phyloP scores from a whole-genome alignment of 176 grass and related monocot species.

The Rhynchospora breviuscula region DNA sequence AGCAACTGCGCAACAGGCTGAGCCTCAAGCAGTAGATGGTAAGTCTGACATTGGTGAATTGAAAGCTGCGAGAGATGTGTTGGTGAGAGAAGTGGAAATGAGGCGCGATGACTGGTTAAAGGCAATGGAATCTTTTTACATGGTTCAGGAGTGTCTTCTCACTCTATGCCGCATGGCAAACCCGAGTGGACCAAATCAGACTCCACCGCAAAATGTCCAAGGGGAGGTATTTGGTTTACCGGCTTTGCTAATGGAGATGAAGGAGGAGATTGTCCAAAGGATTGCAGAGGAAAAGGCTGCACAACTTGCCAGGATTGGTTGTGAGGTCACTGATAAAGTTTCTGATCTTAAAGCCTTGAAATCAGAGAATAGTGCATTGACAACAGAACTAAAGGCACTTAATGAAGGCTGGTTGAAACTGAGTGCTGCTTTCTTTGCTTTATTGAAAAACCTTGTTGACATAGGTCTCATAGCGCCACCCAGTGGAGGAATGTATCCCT shows the following conservation, averaged over 20 bases:
- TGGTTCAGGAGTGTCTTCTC: not conserved
- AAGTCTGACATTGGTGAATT: not conserved
- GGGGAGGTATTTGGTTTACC: not conserved
- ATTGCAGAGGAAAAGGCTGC: not conserved
- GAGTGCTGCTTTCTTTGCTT: not conserved
- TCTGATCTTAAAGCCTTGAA: not conserved
- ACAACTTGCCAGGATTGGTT: not conserved
- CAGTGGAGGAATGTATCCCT: not conserved
- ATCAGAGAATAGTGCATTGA: not conserved
- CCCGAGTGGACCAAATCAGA: not conserved
- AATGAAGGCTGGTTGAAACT: not conserved
- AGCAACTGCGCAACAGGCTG: not conserved
- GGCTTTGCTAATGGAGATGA: not conserved
- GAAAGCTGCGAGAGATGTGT: not conserved
- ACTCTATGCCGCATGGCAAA: not conserved
- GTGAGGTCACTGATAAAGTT: not conserved
- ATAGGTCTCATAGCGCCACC: not conserved
- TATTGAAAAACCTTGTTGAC: not conserved
- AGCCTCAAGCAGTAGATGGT: not conserved
- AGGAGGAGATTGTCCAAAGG: not conserved
- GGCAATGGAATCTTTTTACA: slow-evolving; percentile 3
- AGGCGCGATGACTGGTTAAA: not conserved
- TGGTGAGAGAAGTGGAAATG: not conserved
- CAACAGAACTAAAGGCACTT: not conserved
- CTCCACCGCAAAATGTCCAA: not conserved